These are phyloP conservation scores for Magnaporthiopsis rhizophila DNA, from an alignment of 2,329 filamentous ascomycete species.

Conservation along the genomic window DNA sequence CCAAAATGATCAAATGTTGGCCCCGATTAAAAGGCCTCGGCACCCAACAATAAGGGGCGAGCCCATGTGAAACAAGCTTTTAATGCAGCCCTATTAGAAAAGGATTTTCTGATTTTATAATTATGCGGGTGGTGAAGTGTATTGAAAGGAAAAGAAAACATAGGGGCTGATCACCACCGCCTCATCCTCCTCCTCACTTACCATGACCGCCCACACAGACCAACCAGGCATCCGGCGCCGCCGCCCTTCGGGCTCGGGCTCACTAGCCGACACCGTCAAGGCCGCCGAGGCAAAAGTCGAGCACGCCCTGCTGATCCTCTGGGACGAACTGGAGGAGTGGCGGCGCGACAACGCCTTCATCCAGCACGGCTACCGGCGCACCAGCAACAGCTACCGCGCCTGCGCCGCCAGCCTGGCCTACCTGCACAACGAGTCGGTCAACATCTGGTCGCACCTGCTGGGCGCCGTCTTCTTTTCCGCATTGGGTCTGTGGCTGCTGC, in stretches of 20 bases:
- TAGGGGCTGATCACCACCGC: too few relatives aligned
- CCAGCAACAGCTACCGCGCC: slow-evolving; percentile 37
- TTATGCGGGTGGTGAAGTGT: neutral
- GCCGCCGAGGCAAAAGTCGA: slow-evolving; percentile 32
- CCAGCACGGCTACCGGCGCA: slow-evolving; percentile 43
- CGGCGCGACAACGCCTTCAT: slow-evolving; percentile 54
- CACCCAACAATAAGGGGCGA: slow-evolving; percentile 1
- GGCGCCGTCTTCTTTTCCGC: slow-evolving; percentile 54
- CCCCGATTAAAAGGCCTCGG: neutral
- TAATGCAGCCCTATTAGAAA: neutral
- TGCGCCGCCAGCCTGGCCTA: slow-evolving; percentile 41
- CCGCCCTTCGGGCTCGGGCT: neutral
- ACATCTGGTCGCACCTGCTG: slow-evolving; percentile 56
- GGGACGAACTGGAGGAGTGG: slow-evolving; percentile 52
- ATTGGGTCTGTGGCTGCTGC: slow-evolving; percentile 37
- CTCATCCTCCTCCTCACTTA: neutral
- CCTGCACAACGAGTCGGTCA: slow-evolving; percentile 55
- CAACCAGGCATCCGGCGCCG: neutral
- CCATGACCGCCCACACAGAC: neutral
- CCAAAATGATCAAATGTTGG: neutral
- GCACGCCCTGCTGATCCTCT: slow-evolving; percentile 37
- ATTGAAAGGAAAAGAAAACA: neutral
- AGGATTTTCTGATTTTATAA: neutral
- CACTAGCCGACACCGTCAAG: slow-evolving; percentile 19
- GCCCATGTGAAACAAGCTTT: neutral